These are phyloP conservation scores for Gymnopilus junonius DNA, from an alignment of 768 basidiomycete species.

Conservation along the genomic window DNA sequence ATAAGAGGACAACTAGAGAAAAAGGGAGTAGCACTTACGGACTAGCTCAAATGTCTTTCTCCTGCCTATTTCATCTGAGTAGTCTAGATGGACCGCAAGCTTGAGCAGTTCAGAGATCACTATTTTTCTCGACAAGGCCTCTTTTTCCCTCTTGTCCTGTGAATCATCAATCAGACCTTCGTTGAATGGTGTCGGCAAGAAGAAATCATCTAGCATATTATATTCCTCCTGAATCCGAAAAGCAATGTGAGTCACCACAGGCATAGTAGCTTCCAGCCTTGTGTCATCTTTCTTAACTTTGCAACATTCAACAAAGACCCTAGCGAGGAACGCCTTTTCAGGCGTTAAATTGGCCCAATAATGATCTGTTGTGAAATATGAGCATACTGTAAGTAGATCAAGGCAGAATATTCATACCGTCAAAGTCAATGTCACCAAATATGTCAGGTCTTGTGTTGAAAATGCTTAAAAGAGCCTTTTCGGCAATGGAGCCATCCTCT, in stretches of 20 bases:
- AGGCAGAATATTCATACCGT: constrained; percentile 47
- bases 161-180: constrained; percentile 36
- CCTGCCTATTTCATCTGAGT: constrained; percentile 89
- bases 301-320: constrained; percentile 85
- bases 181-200: constrained; percentile 13
- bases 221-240: constrained; percentile 74
- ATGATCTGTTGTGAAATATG: constrained; percentile 45
- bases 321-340: constrained; percentile 79
- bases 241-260: constrained; percentile 84
- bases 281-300: constrained; percentile 58
- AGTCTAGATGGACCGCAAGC: constrained; percentile 82
- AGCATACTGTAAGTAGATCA: background rate
- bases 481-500: constrained; percentile 59
- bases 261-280: constrained; percentile 71
- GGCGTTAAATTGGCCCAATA: constrained; percentile 77
- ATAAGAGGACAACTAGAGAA: background rate
- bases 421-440: constrained; percentile 70
- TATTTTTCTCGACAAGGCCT: constrained; percentile 57
- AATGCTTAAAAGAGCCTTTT: constrained; percentile 74
- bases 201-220: constrained; percentile 46
- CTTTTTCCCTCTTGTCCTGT: constrained; percentile 48
- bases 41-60: constrained; percentile 87
- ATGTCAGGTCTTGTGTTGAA: constrained; percentile 70
- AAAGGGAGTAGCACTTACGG: constrained; percentile 51
- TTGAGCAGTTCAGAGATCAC: constrained; percentile 82